These are phyloP conservation scores for Acanthamoeba divionensis DNA, from an alignment of 208 protist genomes.

Conservation along the genomic window DNA sequence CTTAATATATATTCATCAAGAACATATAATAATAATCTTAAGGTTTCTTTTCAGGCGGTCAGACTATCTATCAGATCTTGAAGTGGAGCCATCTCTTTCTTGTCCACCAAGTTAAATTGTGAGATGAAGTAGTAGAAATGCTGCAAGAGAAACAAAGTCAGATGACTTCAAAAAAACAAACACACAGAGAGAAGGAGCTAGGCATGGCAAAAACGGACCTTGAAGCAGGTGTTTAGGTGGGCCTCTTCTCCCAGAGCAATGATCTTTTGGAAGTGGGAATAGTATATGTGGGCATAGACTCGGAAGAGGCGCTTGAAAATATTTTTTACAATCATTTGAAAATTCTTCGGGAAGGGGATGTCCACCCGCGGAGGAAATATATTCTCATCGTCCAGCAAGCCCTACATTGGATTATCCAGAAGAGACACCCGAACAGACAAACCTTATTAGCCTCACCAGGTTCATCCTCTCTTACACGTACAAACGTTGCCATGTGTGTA, in stretches of 20 bases:
- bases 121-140: constrained; percentile 89
- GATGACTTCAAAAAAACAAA: constrained; percentile 64
- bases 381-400: constrained; percentile 92
- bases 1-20: no score
- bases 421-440: background rate
- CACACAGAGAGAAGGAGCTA: background rate
- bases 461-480: background rate
- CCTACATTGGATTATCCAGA: constrained; percentile 82
- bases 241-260: constrained; percentile 92
- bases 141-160: constrained; percentile 60
- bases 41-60: no score
- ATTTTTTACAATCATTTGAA: constrained; percentile 83
- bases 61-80: constrained; percentile 77
- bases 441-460: background rate
- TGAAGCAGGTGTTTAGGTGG: constrained; percentile 96
- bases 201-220: constrained; percentile 71
- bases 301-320: constrained; percentile 98
- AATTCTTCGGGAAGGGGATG: constrained; percentile 84
- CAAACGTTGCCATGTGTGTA: background rate
- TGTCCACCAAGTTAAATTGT: constrained; percentile 82
- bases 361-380: constrained; percentile 91
- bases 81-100: constrained; percentile 80
- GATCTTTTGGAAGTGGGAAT: constrained; percentile 95
- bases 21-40: no score
- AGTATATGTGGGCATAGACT: constrained; percentile 98